Evolutionary conservation across 208 protist genomes (phyloP).

Genomic region (Acanthamoeba quina): DNA sequence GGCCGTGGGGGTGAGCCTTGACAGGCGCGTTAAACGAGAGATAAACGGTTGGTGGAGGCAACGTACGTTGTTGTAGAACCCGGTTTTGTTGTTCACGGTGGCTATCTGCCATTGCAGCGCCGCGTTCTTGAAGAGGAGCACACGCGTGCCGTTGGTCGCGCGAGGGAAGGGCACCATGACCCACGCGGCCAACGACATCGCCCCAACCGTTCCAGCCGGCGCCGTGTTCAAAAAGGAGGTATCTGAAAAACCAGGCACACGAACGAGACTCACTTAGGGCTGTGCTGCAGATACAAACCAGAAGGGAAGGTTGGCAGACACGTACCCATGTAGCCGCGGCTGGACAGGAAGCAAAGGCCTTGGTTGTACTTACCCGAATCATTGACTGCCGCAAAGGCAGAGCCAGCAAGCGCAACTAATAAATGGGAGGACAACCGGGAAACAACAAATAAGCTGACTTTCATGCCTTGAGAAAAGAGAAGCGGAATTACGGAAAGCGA

Average conservation of each 20-base stretch:
- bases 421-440: neutral
- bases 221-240: conserved; percentile 51
- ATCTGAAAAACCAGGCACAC: neutral
- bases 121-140: conserved; percentile 30
- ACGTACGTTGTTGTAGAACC: conserved; percentile 33
- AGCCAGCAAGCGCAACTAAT: conserved; percentile 15
- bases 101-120: neutral
- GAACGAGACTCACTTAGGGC: too few relatives aligned
- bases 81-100: conserved; percentile 36
- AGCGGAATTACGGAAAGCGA: neutral
- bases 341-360: neutral
- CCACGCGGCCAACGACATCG: neutral
- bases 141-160: conserved; percentile 23
- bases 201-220: neutral
- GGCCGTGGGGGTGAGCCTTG: neutral
- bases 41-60: neutral
- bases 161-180: conserved; percentile 21
- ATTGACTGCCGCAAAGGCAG: conserved; percentile 7
- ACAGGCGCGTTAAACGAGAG: neutral
- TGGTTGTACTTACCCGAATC: neutral
- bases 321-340: conserved; percentile 15
- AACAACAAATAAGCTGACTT: neutral
- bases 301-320: too few relatives aligned
- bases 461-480: neutral
- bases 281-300: too few relatives aligned